Evolutionary conservation across 495 filamentous ascomycete genomes (phyloP).

Genomic region (Xylaria intraflava): DNA sequence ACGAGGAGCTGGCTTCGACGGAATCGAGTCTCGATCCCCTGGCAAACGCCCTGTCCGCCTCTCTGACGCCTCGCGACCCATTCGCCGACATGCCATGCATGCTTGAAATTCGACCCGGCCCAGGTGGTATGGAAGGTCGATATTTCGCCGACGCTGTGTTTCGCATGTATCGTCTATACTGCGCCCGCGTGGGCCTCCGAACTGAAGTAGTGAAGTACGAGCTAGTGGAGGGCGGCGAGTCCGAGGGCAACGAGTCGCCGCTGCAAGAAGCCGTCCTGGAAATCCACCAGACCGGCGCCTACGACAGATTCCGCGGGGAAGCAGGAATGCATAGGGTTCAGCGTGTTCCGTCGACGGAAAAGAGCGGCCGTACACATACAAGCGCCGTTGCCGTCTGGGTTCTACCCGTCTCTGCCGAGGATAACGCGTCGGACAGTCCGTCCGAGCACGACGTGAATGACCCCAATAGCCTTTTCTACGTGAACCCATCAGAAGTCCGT

Average conservation of each 20-base stretch:
- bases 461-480: constrained; percentile 82
- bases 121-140: constrained; percentile 86
- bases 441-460: constrained; percentile 63
- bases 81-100: constrained; percentile 91
- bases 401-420: constrained; percentile 72
- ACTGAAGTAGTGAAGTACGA: constrained; percentile 47
- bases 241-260: constrained; percentile 51
- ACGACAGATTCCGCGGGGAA: constrained; percentile 72
- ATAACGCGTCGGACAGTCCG: constrained; percentile 37
- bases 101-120: constrained; percentile 85
- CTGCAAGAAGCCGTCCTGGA: constrained; percentile 83
- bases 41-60: constrained; percentile 57
- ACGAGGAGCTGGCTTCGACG: constrained; percentile 68
- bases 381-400: constrained; percentile 88
- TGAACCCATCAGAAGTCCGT: constrained; percentile 78
- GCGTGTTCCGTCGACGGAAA: constrained; percentile 84
- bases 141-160: constrained; percentile 83
- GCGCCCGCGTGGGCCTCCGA: constrained; percentile 48
- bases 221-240: constrained; percentile 50
- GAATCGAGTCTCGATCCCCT: constrained; percentile 51
- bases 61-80: constrained; percentile 81
- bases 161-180: constrained; percentile 83
- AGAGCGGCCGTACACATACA: constrained; percentile 84
- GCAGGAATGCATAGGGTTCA: constrained; percentile 94
- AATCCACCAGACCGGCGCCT: constrained; percentile 68